Conservation (phyloP, 1,284 basidiomycete genomes). For the Moesziomyces parantarcticus region DNA sequence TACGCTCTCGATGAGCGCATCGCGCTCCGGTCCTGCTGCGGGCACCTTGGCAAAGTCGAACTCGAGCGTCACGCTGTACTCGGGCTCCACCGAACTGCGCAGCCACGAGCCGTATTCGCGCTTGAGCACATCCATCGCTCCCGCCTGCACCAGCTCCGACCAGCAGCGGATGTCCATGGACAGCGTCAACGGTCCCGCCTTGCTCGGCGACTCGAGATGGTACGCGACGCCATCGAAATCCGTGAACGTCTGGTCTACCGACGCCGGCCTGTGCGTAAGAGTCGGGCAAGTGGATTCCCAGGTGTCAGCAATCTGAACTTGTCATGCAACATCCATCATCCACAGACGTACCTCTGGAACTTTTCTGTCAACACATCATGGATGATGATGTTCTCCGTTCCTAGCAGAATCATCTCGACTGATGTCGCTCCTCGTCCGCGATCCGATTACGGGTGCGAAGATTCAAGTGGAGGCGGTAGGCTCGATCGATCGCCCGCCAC, state of each 20-base stretch:
- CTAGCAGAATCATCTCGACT: slow-evolving; percentile 65
- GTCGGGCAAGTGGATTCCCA: not conserved
- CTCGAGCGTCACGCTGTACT: slow-evolving; percentile 87
- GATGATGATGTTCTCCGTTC: slow-evolving; percentile 78
- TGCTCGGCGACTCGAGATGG: slow-evolving; percentile 81
- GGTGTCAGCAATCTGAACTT: not conserved
- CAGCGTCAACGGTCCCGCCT: slow-evolving; percentile 77
- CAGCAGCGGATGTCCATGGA: slow-evolving; percentile 97
- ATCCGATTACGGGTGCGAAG: not conserved
- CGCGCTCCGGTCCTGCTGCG: slow-evolving; percentile 72
- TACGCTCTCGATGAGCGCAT: slow-evolving; percentile 80
- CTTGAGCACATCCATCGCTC: slow-evolving; percentile 82
- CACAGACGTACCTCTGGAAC: slow-evolving; percentile 78
- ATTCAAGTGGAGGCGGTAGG: not conserved
- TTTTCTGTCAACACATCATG: slow-evolving; percentile 91
- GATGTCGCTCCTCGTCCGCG: not conserved
- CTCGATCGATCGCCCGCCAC: too few relatives aligned
- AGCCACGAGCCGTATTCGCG: slow-evolving; percentile 85
- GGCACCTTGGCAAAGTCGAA: slow-evolving; percentile 90
- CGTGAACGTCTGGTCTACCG: slow-evolving; percentile 93
- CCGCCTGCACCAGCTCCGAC: slow-evolving; percentile 89
- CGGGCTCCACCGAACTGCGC: slow-evolving; percentile 75
- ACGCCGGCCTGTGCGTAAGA: slow-evolving; percentile 76
- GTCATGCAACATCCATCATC: not conserved
- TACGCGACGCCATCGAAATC: slow-evolving; percentile 98